Evolutionary conservation across 2,329 filamentous ascomycete genomes (phyloP).

Genomic region (Fusarium avenaceum): DNA sequence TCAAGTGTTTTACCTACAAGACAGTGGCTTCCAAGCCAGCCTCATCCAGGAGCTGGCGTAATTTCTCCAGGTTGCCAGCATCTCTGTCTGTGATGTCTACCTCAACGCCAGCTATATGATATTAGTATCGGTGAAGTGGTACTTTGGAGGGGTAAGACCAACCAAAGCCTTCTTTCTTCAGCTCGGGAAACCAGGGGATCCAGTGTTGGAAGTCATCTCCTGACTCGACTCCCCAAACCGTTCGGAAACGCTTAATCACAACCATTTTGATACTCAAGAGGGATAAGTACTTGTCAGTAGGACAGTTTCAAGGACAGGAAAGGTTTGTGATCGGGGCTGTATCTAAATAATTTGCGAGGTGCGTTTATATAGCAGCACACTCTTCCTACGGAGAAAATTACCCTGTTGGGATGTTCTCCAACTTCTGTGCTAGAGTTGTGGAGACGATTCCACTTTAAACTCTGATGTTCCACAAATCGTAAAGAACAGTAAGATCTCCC

Average conservation of each 20-base stretch:
- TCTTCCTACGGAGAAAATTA: background rate
- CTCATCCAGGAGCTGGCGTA: background rate
- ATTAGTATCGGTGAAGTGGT: fast-evolving
- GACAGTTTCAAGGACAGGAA: too few relatives aligned
- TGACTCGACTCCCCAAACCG: background rate
- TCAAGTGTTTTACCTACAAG: background rate
- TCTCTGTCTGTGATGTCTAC: background rate
- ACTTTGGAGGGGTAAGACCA: background rate
- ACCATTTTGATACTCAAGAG: background rate
- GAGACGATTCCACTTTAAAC: background rate
- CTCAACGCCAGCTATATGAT: background rate
- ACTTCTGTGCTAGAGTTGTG: background rate
- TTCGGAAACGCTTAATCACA: background rate
- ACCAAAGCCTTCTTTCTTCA: background rate
- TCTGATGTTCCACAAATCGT: background rate
- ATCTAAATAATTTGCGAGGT: too few relatives aligned
- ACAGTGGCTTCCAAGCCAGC: background rate
- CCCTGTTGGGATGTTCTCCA: background rate
- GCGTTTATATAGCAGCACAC: background rate
- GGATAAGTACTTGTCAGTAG: background rate
- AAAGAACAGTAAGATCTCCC: background rate
- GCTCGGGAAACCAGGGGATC: background rate
- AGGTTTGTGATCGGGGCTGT: too few relatives aligned
- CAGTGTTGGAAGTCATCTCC: background rate
- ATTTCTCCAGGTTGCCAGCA: background rate